Evolutionary conservation across 139 green algal species (phyloP).

Genomic region (Gonium pectorale): DNA sequence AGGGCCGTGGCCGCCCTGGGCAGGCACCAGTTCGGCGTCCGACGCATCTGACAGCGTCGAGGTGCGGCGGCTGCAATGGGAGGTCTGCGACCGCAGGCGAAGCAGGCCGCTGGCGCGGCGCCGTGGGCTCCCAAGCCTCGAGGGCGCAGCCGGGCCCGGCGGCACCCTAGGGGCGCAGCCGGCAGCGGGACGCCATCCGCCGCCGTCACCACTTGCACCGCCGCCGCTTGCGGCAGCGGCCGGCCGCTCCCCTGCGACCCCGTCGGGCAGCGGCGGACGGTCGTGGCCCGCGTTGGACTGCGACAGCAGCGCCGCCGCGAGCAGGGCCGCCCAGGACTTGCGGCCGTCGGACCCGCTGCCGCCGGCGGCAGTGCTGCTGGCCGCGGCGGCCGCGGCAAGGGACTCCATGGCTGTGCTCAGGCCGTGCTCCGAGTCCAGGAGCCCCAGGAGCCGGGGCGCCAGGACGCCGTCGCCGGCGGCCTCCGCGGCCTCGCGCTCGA

Average conservation of each 20-base stretch:
- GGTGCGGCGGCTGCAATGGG: too few relatives aligned
- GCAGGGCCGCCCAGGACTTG: neutral
- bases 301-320: conserved; percentile 13
- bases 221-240: neutral
- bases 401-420: neutral
- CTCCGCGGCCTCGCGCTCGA: conserved; percentile 14
- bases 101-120: too few relatives aligned
- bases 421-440: conserved; percentile 11
- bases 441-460: conserved; percentile 7
- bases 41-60: too few relatives aligned
- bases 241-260: too few relatives aligned
- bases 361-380: neutral
- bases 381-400: neutral
- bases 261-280: neutral
- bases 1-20: too few relatives aligned
- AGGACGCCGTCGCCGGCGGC: conserved; percentile 31
- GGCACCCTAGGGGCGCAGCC: too few relatives aligned
- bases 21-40: too few relatives aligned
- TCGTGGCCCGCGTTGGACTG: too few relatives aligned
- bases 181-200: too few relatives aligned
- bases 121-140: too few relatives aligned
- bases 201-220: neutral
- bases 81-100: too few relatives aligned
- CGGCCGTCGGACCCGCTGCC: neutral
- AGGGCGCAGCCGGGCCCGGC: too few relatives aligned